phyloP scores from a whole-genome alignment of 2,329 filamentous ascomycete species.

The Colletotrichum chrysophilum region DNA sequence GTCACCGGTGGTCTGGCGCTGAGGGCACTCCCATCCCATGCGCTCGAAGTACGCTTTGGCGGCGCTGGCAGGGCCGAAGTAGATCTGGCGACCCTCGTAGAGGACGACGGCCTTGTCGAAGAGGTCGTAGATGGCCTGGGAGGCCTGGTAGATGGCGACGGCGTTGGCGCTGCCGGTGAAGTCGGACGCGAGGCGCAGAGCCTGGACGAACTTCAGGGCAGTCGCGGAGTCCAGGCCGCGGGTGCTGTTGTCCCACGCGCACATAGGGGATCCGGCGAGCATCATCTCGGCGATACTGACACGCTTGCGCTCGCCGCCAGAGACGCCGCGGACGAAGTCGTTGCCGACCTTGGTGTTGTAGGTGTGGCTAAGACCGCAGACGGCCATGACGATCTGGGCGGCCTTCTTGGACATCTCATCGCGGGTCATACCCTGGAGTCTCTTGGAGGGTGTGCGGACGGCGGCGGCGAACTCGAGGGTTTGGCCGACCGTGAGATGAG shows the following conservation, averaged over 20 bases:
- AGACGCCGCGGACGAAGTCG: conserved; percentile 74
- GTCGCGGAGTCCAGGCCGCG: conserved; percentile 76
- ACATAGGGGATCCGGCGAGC: conserved; percentile 62
- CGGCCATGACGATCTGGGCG: conserved; percentile 70
- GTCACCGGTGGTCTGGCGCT: conserved; percentile 71
- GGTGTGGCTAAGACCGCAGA: conserved; percentile 76
- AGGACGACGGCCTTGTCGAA: conserved; percentile 80
- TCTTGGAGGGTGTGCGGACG: conserved; percentile 69
- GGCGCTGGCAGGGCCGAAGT: conserved; percentile 66
- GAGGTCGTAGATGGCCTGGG: conserved; percentile 70
- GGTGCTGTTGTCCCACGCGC: conserved; percentile 75
- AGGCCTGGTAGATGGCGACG: conserved; percentile 77
- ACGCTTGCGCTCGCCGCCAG: conserved; percentile 76
- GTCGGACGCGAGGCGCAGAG: conserved; percentile 68
- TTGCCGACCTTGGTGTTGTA: conserved; percentile 77
- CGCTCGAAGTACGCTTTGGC: conserved; percentile 71
- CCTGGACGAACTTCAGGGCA: conserved; percentile 74
- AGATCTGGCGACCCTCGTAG: conserved; percentile 81
- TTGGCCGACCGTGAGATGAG: conserved; percentile 76
- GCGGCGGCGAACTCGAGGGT: conserved; percentile 77
- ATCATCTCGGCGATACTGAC: conserved; percentile 83
- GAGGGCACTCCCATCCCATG: conserved; percentile 72
- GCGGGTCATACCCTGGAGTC: conserved; percentile 66
- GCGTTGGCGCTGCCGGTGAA: conserved; percentile 65
- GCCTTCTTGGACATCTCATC: conserved; percentile 66